Conservation (phyloP, 176 grass and related monocot genomes). For the Stipa capillata region DNA sequence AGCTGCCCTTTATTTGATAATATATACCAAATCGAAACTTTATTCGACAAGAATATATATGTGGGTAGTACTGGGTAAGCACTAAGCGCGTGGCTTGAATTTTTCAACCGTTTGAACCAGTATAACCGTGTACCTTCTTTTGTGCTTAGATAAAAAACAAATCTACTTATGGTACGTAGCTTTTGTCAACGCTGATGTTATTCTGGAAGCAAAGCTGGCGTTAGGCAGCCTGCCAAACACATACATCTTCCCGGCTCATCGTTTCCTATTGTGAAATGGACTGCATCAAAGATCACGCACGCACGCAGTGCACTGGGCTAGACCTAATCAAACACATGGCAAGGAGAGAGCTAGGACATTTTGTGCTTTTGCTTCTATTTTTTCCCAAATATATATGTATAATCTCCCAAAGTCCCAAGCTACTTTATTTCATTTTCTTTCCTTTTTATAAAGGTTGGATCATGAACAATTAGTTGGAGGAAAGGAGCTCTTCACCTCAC, state of each 20-base stretch:
- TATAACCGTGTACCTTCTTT: conserved; percentile 18
- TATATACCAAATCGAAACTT: neutral
- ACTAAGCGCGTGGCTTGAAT: neutral
- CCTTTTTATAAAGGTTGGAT: neutral
- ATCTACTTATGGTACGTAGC: neutral
- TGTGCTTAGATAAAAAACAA: neutral
- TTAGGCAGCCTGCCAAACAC: neutral
- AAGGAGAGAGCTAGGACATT: neutral
- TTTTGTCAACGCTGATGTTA: neutral
- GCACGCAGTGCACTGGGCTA: neutral
- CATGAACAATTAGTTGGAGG: neutral
- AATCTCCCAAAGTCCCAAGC: neutral
- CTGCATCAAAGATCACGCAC: neutral
- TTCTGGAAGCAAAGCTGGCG: conserved; percentile 21
- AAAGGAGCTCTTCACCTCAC: conserved; percentile 12
- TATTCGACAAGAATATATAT: neutral
- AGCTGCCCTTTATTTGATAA: neutral
- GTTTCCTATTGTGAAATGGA: neutral
- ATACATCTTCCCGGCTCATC: neutral
- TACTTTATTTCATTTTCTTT: neutral
- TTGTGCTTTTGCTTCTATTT: neutral
- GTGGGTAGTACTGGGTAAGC: neutral
- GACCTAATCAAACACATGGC: neutral
- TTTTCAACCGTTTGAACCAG: conserved; percentile 21
- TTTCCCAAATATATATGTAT: too few relatives aligned